Evolutionary conservation across 345 rosid species (phyloP), one percentile per base, ranked within the genome.

Genomic region (Schrenkiella parvula): DNA sequence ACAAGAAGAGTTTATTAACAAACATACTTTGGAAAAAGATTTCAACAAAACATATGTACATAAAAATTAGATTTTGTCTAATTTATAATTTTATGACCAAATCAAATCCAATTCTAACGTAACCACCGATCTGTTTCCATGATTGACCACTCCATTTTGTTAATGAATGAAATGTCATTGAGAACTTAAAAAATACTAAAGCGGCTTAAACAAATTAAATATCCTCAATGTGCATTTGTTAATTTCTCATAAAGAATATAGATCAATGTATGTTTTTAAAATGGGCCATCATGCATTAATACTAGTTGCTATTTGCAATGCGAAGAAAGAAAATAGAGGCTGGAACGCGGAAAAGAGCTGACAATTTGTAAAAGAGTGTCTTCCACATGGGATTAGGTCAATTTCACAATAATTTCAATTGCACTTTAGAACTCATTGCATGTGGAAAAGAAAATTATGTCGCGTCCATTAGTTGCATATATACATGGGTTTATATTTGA

Each of bases 301-400:
- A n/a, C n/a, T n/a, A n/a, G n/a, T n/a, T n/a, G n/a, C n/a, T n/a
- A n/a, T n/a, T n/a, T n/a, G 19, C 48, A 6, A 26, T 19, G 14
- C 22, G 29, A 28, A 71, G 11, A 41, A 29, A 52, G 5, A 37
- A 37, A 28, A 3, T 57, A 35, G 70, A 70, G 71, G 75, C 6
- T 26, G 8, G 13, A 50, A 69, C 80, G 71, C 75, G 75, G 70
- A 64, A 63, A 34, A 69, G 52, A 76, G 70, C 70, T 62, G 73
- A 68, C 61, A 44, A 61, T 42, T 66, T 19, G 57, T 54, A 43
- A 57, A n/a, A 57, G 53, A 43, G 70, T 47, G 62, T 64, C 75
- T 55, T 28, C 29, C 71, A 70, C 71, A 64, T 76, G 76, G 76
- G 67, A 17, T 71, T 70, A 55, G 66, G 79, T 76, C 74, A 58